phyloP scores from a whole-genome alignment of 257 asterid genomes.

The Gardenia jasminoides region DNA sequence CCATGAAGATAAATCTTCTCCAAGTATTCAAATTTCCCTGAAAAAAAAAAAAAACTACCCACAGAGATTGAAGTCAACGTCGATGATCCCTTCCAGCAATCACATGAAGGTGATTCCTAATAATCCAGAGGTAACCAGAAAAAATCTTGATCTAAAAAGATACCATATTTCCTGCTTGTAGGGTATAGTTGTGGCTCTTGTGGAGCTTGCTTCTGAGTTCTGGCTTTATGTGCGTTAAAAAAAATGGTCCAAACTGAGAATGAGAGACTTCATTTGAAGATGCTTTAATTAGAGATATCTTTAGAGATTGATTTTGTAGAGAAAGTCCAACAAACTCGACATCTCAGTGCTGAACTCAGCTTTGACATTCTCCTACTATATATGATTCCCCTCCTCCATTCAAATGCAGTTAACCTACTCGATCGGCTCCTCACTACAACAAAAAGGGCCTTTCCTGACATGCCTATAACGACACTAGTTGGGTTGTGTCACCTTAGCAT shows the following conservation, averaged over 20 bases:
- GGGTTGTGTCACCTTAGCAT: too few relatives aligned
- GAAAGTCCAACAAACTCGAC: not conserved
- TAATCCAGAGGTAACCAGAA: too few relatives aligned
- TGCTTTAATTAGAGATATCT: not conserved
- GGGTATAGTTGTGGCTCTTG: not conserved
- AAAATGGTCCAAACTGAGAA: not conserved
- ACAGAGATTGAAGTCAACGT: too few relatives aligned
- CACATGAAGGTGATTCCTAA: too few relatives aligned
- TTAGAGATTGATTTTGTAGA: not conserved
- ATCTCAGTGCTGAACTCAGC: not conserved
- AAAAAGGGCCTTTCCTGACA: too few relatives aligned
- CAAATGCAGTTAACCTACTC: not conserved
- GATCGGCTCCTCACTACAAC: too few relatives aligned
- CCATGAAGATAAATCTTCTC: too few relatives aligned
- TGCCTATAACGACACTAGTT: too few relatives aligned
- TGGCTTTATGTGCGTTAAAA: not conserved
- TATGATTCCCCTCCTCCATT: not conserved
- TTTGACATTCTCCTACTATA: not conserved
- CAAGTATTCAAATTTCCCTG: too few relatives aligned
- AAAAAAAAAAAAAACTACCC: too few relatives aligned
- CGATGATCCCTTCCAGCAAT: too few relatives aligned
- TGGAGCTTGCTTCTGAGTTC: not conserved
- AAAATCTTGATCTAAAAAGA: not conserved
- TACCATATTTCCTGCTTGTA: not conserved
- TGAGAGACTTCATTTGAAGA: not conserved